A percentile compares a stretch with the other conserved stretches of the same genome.
These are phyloP conservation scores for Diplodia intermedia DNA, from an alignment of 2,329 filamentous ascomycete species.

Conservation along the genomic window DNA sequence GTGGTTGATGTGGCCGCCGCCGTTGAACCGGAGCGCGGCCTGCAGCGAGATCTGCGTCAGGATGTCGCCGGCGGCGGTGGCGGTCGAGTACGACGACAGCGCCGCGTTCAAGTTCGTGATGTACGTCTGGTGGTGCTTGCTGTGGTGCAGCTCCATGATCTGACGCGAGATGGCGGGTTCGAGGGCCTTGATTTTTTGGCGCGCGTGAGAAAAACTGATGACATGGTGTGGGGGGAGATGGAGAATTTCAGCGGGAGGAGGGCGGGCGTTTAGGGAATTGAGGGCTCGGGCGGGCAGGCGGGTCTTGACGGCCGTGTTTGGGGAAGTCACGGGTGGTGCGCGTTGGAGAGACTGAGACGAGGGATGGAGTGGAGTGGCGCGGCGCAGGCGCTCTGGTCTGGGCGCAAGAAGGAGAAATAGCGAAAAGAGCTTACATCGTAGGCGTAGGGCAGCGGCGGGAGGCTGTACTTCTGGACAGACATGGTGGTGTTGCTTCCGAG, in stretches of 20 bases:
- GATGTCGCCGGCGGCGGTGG: slow-evolving; percentile 65
- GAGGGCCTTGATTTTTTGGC: slow-evolving; percentile 59
- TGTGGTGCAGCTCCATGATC: slow-evolving; percentile 83
- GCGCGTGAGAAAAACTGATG: too few species aligned
- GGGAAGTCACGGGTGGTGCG: background rate
- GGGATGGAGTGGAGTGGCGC: background rate
- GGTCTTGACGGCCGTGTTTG: background rate
- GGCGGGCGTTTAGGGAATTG: too few species aligned
- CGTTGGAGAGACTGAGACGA: background rate
- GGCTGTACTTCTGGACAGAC: slow-evolving; percentile 59
- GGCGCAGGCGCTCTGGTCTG: background rate
- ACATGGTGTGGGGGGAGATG: background rate
- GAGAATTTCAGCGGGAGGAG: too few species aligned
- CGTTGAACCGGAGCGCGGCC: slow-evolving; percentile 81
- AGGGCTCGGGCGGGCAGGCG: background rate
- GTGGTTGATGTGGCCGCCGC: slow-evolving; percentile 93
- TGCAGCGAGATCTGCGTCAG: slow-evolving; percentile 71
- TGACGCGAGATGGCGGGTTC: slow-evolving; percentile 76
- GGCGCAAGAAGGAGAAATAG: background rate
- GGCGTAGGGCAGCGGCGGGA: slow-evolving; percentile 71
- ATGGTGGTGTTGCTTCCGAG: slow-evolving; percentile 47
- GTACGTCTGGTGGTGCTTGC: slow-evolving; percentile 81
- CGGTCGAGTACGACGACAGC: slow-evolving; percentile 65
- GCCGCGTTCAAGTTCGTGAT: slow-evolving; percentile 76
- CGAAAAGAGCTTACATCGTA: slow-evolving; percentile 66